Evolutionary conservation across 805 yeast genomes (phyloP).

Genomic region (Saturnispora quitensis): DNA sequence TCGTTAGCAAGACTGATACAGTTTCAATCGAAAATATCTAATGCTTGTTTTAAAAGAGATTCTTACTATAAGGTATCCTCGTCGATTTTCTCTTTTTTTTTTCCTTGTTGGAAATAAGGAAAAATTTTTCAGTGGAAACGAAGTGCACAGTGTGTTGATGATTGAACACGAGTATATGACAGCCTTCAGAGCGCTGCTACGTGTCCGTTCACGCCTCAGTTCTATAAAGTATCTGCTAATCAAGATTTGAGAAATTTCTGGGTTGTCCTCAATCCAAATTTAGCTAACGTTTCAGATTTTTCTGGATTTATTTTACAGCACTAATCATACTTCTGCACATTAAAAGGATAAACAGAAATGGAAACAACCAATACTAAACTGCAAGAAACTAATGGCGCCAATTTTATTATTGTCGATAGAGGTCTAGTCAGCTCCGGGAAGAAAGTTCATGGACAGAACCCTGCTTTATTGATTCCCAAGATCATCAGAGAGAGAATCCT

Average conservation of each 20-base stretch:
- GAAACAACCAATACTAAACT: constrained; percentile 3
- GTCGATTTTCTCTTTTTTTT: neutral
- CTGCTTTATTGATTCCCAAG: constrained; percentile 46
- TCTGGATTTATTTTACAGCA: neutral
- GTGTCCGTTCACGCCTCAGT: too few species aligned
- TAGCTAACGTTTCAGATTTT: neutral
- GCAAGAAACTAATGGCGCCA: neutral
- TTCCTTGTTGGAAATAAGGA: neutral
- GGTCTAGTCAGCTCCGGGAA: constrained; percentile 24
- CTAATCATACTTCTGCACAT: neutral
- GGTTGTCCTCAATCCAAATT: too few species aligned
- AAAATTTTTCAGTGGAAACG: neutral
- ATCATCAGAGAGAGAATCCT: constrained; percentile 47
- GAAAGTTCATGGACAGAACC: constrained; percentile 36
- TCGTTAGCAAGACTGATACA: neutral
- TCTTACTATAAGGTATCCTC: neutral
- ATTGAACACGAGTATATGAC: neutral
- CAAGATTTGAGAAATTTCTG: too few species aligned
- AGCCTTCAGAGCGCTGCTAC: neutral
- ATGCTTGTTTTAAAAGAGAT: neutral
- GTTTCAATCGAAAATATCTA: neutral
- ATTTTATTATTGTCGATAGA: constrained; percentile 25
- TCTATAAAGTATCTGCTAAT: too few species aligned
- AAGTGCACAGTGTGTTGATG: neutral
- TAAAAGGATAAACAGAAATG: neutral